Base-by-base conservation (phyloP, 306 rosid species). In the Quercus parvula region DNA sequence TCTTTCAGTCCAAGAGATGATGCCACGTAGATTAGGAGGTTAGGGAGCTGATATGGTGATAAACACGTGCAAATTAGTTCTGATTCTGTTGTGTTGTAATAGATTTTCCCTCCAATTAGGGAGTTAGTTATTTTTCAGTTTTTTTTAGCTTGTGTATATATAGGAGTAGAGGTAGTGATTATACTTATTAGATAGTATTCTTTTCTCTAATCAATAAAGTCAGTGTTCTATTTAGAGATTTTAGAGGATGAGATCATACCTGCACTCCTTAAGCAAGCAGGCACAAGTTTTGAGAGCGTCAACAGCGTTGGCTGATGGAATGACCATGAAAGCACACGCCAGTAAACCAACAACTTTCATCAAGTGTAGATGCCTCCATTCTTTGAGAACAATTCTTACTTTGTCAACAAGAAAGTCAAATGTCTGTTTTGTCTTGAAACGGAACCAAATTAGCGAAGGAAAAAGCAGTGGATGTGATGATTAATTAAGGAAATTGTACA, bases 231-330 rank as follows among this genome's bases (percentile, higher is more conserved):
- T 35, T 35, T 35, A 35, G 41, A 35, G 35, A 31, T 35, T 35
- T 35, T 6, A 35, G 9, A 35, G 52, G 12, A 46, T 46, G 52
- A 46, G 54, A 49, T 12, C 54, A 58, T 82, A 94, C 99, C 96
- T 90, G 99, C 99, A 95, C 78, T 90, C 98, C 88, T 91, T 92
- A 55, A 95, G 84, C 78, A 95, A 92, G 87, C 99, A 95, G 69
- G 98, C 33, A 84, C 99, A 95, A 78, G 97, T 91, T 90, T 92
- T 95, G 77, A 95, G 94, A 77, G 99, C 96, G 75, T 95, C 99
- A 30, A 87, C 92, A 70, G 98, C 99, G 73, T 85, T 71, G 73
- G 97, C 96, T 15, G 99, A 88, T 38, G 99, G 99, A 66, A 81
- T 51, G 81, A 91, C 63, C 85, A 92, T 81, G 61, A 91, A 80